These are phyloP conservation scores for Lanmaoa rubissima DNA, from an alignment of 768 basidiomycete species.

Conservation along the genomic window DNA sequence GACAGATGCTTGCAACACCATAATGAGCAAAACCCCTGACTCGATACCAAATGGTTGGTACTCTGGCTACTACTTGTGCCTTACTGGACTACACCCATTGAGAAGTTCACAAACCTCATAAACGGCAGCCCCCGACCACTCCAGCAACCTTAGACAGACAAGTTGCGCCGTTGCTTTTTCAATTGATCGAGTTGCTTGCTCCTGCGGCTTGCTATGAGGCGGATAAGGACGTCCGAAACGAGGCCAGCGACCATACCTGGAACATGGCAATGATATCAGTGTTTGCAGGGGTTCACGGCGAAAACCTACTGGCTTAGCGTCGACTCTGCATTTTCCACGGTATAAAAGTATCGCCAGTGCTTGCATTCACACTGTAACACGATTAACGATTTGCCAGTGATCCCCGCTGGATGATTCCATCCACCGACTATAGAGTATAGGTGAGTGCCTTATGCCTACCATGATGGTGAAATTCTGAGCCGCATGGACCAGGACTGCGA, in stretches of 20 bases:
- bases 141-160: not conserved
- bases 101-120: not conserved
- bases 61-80: not conserved
- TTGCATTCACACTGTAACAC: not conserved
- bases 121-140: not conserved
- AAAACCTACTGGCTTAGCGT: too few relatives aligned
- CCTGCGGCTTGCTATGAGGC: not conserved
- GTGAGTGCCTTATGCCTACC: not conserved
- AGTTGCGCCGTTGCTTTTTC: not conserved
- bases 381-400: not conserved
- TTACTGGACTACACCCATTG: not conserved
- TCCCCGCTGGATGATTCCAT: not conserved
- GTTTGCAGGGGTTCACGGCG: not conserved
- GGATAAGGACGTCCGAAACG: not conserved
- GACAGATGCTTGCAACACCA: not conserved
- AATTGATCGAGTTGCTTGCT: not conserved
- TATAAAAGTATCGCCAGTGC: not conserved
- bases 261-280: not conserved
- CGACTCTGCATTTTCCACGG: not conserved
- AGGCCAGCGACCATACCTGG: not conserved
- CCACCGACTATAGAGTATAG: not conserved
- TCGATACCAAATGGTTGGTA: not conserved
- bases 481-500: not conserved
- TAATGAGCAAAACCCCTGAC: slow-evolving; percentile 3
- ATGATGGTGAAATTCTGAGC: not conserved